Conservation (phyloP, 805 yeast species). For the Brettanomyces sp. region DNA sequence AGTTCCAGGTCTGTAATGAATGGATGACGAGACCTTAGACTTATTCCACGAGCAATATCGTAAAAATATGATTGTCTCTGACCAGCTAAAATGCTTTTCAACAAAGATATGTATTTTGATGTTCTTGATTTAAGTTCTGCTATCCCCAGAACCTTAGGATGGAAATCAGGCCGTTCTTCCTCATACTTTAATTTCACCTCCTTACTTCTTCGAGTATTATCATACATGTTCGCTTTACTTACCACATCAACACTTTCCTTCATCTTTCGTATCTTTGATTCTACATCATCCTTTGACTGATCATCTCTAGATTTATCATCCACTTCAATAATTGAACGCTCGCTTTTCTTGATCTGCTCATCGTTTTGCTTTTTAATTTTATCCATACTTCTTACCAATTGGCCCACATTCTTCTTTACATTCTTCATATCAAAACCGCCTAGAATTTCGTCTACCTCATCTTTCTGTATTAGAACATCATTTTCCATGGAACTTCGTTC, state of each 20-base stretch:
- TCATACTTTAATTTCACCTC: conserved; percentile 11
- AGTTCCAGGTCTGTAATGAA: conserved; percentile 40
- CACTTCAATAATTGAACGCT: neutral
- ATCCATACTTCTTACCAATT: conserved; percentile 27
- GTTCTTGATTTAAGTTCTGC: conserved; percentile 6
- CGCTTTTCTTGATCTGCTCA: conserved; percentile 2
- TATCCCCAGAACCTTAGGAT: conserved; percentile 6
- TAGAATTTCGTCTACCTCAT: conserved; percentile 2
- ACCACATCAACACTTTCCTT: conserved; percentile 2
- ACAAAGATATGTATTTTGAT: conserved; percentile 2
- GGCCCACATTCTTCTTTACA: conserved; percentile 21
- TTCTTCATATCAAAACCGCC: conserved; percentile 14
- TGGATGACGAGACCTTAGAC: conserved; percentile 29
- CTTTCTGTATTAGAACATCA: neutral
- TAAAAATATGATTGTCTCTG: conserved; percentile 39
- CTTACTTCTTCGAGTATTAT: neutral
- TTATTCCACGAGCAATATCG: conserved; percentile 35
- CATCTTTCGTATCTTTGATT: neutral
- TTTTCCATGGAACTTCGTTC: neutral
- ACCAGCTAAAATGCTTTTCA: conserved; percentile 28
- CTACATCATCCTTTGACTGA: neutral
- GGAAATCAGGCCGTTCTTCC: conserved; percentile 6
- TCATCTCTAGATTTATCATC: neutral
- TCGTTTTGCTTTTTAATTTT: conserved; percentile 17
- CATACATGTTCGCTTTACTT: conserved; percentile 3